Conservation (phyloP, 352 stramenopile species). For the Globisporangium lucens region DNA sequence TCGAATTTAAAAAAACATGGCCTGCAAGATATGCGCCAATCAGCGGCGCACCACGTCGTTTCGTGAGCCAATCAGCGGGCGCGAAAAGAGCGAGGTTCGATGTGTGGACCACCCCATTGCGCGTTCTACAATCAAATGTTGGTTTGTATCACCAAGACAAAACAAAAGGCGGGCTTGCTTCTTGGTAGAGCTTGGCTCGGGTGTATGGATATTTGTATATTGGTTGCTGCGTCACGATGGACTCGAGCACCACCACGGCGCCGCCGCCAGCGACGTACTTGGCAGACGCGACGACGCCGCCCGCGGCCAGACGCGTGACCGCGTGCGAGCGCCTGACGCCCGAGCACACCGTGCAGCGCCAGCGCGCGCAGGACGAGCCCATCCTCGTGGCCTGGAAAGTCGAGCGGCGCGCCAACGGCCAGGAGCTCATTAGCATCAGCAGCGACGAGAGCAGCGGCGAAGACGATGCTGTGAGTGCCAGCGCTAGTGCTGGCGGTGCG, state of each 20-base stretch:
- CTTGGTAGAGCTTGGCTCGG: background rate
- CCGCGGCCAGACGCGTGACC: conserved; percentile 5
- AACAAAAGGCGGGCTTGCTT: background rate
- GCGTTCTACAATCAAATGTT: background rate
- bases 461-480: conserved; percentile 1
- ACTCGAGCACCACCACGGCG: background rate
- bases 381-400: conserved; percentile 75
- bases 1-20: background rate
- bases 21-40: conserved; percentile 11
- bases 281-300: background rate
- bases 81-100: background rate
- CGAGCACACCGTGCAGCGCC: conserved; percentile 56
- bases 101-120: background rate
- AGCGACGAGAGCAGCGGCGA: conserved; percentile 33
- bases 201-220: conserved; percentile 11
- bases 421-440: conserved; percentile 56
- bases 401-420: conserved; percentile 43
- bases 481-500: background rate
- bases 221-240: conserved; percentile 7
- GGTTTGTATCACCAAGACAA: background rate
- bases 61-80: background rate
- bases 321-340: conserved; percentile 24
- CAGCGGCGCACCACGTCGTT: background rate
- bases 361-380: conserved; percentile 75
- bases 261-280: background rate